Evolutionary conservation across 1,284 basidiomycete genomes (phyloP).

Genomic region (Tranzscheliella williamsii): DNA sequence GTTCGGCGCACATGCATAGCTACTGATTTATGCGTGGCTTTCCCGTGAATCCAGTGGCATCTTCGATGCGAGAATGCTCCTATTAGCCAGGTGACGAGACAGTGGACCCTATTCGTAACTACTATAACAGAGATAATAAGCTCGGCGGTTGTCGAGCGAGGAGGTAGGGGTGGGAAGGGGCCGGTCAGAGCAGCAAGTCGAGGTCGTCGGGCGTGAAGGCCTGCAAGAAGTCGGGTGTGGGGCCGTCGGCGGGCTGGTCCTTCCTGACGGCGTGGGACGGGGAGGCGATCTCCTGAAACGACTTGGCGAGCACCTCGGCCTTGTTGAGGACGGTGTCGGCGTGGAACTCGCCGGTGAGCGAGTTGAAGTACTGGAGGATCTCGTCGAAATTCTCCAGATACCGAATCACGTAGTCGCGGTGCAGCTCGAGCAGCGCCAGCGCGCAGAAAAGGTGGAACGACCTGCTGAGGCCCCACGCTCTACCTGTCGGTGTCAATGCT

Average conservation of each 20-base stretch:
- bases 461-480: slow-evolving; percentile 39
- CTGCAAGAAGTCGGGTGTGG: slow-evolving; percentile 1
- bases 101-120: too few relatives aligned
- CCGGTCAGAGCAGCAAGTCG: slow-evolving; percentile 1
- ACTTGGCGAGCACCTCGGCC: slow-evolving; percentile 35
- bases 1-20: too few relatives aligned
- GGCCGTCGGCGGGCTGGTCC: too few relatives aligned
- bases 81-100: too few relatives aligned
- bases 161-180: too few relatives aligned
- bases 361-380: slow-evolving; percentile 52
- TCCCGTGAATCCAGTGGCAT: too few relatives aligned
- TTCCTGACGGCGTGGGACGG: neutral
- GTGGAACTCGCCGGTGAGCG: slow-evolving; percentile 33
- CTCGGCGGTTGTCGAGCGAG: too few relatives aligned
- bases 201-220: slow-evolving; percentile 4
- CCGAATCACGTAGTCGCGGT: slow-evolving; percentile 87
- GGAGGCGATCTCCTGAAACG: slow-evolving; percentile 10
- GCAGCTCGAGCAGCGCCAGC: slow-evolving; percentile 87
- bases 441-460: slow-evolving; percentile 92
- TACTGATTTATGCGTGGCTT: too few relatives aligned
- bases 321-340: slow-evolving; percentile 21
- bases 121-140: too few relatives aligned
- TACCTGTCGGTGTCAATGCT: neutral
- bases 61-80: too few relatives aligned
- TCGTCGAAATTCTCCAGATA: slow-evolving; percentile 79